These are phyloP conservation scores for Verticillium albo-atrum DNA, from an alignment of 2,329 filamentous ascomycete species.

Conservation along the genomic window DNA sequence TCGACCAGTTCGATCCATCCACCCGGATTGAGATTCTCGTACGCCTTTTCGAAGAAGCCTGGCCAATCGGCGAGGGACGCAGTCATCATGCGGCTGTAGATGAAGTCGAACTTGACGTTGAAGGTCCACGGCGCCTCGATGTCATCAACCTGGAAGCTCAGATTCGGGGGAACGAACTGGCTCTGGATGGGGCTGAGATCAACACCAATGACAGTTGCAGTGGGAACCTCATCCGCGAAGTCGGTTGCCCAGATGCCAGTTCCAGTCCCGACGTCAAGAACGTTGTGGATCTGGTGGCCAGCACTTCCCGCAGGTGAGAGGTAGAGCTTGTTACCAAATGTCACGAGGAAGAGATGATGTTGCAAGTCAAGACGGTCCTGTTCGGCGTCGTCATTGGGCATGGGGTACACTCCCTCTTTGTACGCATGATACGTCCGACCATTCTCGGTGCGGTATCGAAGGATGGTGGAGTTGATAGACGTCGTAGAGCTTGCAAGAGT, in stretches of 20 bases:
- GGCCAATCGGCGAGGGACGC: constrained; percentile 14
- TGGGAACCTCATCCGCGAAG: constrained; percentile 39
- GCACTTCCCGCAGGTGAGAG: constrained; percentile 18
- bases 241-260: constrained; percentile 43
- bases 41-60: constrained; percentile 15
- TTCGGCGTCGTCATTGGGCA: constrained; percentile 7
- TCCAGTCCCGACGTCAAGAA: constrained; percentile 43
- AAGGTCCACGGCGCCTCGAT: constrained; percentile 33
- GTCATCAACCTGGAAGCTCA: constrained; percentile 39
- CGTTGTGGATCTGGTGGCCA: constrained; percentile 15
- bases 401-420: constrained; percentile 15
- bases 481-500: constrained; percentile 10
- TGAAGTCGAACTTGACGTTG: constrained; percentile 20
- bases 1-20: constrained; percentile 42
- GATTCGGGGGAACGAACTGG: constrained; percentile 39
- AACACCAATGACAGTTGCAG: constrained; percentile 44
- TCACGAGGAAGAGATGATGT: constrained; percentile 28
- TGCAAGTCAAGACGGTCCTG: constrained; percentile 30
- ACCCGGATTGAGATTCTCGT: constrained; percentile 30
- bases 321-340: constrained; percentile 23
- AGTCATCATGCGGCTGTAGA: constrained; percentile 16
- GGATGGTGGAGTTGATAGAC: constrained; percentile 15
- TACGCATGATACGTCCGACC: constrained; percentile 21
- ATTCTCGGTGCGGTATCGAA: constrained; percentile 19
- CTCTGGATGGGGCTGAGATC: constrained; percentile 54